phyloP scores from a whole-genome alignment of 2,329 filamentous ascomycete species.

The Coniochaeta sp. region DNA sequence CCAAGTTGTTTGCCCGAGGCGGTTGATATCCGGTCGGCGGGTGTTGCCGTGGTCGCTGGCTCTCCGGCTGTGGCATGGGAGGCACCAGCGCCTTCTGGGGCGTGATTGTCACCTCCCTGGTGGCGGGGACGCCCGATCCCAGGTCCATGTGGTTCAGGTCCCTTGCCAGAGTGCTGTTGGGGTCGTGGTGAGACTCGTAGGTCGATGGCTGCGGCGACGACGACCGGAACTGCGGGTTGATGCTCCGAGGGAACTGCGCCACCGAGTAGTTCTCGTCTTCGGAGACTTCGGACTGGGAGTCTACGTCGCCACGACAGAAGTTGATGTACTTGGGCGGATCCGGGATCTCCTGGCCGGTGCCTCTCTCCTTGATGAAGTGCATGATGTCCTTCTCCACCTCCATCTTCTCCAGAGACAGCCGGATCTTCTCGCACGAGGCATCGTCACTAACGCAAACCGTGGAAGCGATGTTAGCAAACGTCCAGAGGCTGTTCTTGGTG shows the following conservation, averaged over 20 bases:
- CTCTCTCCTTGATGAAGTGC: constrained; percentile 77
- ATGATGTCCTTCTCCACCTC: constrained; percentile 95
- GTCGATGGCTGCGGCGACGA: constrained; percentile 93
- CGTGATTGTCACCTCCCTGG: constrained; percentile 42
- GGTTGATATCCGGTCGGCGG: constrained; percentile 15
- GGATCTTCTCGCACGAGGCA: constrained; percentile 91
- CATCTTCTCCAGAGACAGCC: constrained; percentile 86
- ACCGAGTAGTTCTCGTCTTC: constrained; percentile 90
- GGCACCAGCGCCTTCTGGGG: constrained; percentile 37
- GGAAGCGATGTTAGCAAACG: constrained; percentile 92
- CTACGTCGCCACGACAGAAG: constrained; percentile 86
- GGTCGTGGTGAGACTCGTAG: constrained; percentile 87
- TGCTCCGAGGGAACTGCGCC: constrained; percentile 88
- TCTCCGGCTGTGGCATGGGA: constrained; percentile 8
- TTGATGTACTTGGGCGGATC: constrained; percentile 98
- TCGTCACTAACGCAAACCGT: constrained; percentile 98
- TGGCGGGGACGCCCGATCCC: constrained; percentile 26
- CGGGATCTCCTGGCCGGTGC: constrained; percentile 95
- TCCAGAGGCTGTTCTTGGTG: constrained; percentile 96
- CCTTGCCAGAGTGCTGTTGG: constrained; percentile 63
- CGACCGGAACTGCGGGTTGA: constrained; percentile 92
- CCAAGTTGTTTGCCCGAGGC: constrained; percentile 17
- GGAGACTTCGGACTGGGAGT: constrained; percentile 73
- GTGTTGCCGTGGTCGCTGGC: constrained; percentile 10
- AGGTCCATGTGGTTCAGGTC: constrained; percentile 56